Base-by-base conservation (phyloP, 805 yeast species). In the Lachancea sp. region DNA sequence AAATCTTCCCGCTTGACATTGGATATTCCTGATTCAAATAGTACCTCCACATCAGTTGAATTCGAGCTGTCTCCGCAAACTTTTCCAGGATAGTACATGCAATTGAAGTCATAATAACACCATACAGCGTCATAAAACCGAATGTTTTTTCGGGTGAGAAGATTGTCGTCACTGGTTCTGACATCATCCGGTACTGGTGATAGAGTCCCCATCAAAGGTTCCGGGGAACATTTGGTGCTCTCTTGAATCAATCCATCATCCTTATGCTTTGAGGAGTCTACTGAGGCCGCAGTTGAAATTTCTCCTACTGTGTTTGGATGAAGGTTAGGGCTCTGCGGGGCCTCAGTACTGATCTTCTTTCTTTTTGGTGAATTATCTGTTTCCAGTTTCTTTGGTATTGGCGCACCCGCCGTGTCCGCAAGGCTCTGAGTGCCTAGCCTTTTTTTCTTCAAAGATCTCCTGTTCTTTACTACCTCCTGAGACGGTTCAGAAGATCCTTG, bases 11-110 rank as follows among this genome's bases (percentile, higher is more conserved):
- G 47, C 26, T 54, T 56, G 1, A 50, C 50, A 12, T 41, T 26
- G 2, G 53, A 43, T 38, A 48, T 34, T 3, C 57, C 60, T 3
- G 52, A 42, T 30, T 54, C 60, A 41, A 59, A 59, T 9, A 47
- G 35, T 8, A 63, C 60, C 33, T 48, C 44, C 13, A 50, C 48
- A 11, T 32, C 37, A 15, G 50, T 51, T 2, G 48, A 32, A 2
- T 36, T 27, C 5, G 32, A 69, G 12, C 57, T 55, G 1, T 51
- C 49, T 3, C 52, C 46, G 5, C 64, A 39, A 1, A 78, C 55
- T 2, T 58, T 54, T 0, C 82, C 86, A 0, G 85, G 76, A 49
- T 73, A 78, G 58, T 69, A 68, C 38, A 70, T 49, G 36, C 51
- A 57, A 47, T 62, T 72, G 35, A 74, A 65, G 45, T 71, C 69